Evolutionary conservation across 305 asterid genomes (phyloP), one percentile per base, ranked within the genome.

Genomic region (Fraxinus ornus): DNA sequence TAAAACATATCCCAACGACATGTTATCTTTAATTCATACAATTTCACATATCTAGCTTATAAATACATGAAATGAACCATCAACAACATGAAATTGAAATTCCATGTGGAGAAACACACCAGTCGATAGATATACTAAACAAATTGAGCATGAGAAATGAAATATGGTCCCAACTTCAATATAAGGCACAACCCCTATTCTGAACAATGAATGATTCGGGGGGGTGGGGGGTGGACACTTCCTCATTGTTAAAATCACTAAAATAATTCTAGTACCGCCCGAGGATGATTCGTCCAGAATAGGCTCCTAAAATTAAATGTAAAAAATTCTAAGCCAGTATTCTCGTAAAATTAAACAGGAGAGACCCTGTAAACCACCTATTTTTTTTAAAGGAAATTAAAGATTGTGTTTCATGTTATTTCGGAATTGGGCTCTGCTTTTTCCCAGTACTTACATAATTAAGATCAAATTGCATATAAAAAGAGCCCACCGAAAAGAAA

Each of bases 1-100:
- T 52, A 49, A 49, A 49, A 66, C 83, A 21, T 70, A 79, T 64
- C 81, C 84, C 9, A 75, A 26, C 37, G 5, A 24, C 80, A 75
- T 26, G 36, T 66, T 26, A 28, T 10, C 75, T 77, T 73, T 80
- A 80, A 55, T 84, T 57, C 13, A 26, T 7, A 74, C 74, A 60
- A 66, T 2, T 4, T 75, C 75, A 4, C 78, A 22, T 35, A 62
- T 64, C 41, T 70, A 79, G 75, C 30, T 78, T 62, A 62, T 62
- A 75, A 12, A 55, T n/a, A 60, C 72, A 76, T 55, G 76, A 76
- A 49, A 73, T 73, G 17, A 77, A 73, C 37, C 37, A 24, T 22
- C 28, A 64, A 70, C 62, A 3, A 32, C 79, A 49, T 13, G 19
- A 62, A 36, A 15, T 30, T 9, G 24, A 73, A 36, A 74, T 3